These are phyloP conservation scores for Nitzschia sp. DNA, from an alignment of 108 stramenopile species.

Conservation along the genomic window DNA sequence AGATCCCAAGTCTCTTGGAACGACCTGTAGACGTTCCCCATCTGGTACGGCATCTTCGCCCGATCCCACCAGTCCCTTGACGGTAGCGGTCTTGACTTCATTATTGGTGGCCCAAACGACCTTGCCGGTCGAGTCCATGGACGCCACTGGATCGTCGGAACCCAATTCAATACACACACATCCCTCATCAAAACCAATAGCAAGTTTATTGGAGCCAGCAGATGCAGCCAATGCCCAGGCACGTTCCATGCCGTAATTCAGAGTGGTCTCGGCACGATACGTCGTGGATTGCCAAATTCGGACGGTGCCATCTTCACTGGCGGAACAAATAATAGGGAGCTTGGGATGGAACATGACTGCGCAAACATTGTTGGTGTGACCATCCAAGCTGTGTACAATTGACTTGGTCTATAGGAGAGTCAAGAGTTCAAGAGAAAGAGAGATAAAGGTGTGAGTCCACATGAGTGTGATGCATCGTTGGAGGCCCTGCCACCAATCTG, in stretches of 20 bases:
- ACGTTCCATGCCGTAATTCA: conserved; percentile 99
- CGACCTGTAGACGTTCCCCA: conserved; percentile 84
- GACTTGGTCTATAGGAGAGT: conserved; percentile 80
- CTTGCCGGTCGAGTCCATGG: conserved; percentile 96
- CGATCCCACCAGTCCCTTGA: conserved; percentile 83
- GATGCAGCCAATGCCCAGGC: conserved; percentile 97
- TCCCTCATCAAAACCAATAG: conserved; percentile 99
- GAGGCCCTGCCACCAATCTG: neutral
- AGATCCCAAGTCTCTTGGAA: conserved; percentile 91
- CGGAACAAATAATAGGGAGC: conserved; percentile 95
- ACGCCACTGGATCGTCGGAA: conserved; percentile 96
- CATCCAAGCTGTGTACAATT: conserved; percentile 96
- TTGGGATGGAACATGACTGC: conserved; percentile 98
- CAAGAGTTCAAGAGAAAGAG: neutral
- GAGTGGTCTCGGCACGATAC: conserved; percentile 96
- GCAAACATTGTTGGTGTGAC: conserved; percentile 97
- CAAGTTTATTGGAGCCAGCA: conserved; percentile 92
- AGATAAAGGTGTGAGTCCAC: neutral
- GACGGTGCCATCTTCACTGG: conserved; percentile 98
- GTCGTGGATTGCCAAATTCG: conserved; percentile 98
- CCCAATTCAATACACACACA: conserved; percentile 98
- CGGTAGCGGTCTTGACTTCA: conserved; percentile 92
- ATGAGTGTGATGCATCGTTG: neutral
- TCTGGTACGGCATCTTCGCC: conserved; percentile 82
- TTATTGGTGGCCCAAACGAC: conserved; percentile 97